These are phyloP conservation scores for Eustoma russellianum DNA, from an alignment of 257 asterid genomes.

Conservation along the genomic window DNA sequence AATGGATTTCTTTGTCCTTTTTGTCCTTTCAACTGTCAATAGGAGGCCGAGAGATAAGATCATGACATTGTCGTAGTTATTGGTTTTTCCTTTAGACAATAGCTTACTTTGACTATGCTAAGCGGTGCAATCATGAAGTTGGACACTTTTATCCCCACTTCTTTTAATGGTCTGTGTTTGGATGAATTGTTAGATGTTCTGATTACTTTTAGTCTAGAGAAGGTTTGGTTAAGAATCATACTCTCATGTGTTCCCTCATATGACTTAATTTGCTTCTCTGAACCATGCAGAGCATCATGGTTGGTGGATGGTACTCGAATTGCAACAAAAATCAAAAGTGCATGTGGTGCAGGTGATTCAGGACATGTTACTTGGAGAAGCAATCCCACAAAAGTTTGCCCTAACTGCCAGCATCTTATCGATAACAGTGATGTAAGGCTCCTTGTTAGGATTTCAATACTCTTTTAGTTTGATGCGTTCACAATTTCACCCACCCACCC, in stretches of 20 bases:
- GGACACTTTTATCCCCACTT: too few relatives aligned
- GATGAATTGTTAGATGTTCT: too few relatives aligned
- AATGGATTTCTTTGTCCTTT: too few relatives aligned
- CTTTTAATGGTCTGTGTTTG: too few relatives aligned
- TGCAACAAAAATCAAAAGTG: slow-evolving; percentile 83
- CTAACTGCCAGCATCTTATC: slow-evolving; percentile 56
- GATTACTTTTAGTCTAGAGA: too few relatives aligned
- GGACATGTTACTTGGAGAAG: slow-evolving; percentile 55
- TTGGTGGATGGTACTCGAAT: slow-evolving; percentile 73
- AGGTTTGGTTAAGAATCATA: background rate
- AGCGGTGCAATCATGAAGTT: too few relatives aligned
- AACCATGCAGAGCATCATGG: slow-evolving; percentile 69
- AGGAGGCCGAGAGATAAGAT: too few relatives aligned
- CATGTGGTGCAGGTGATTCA: slow-evolving; percentile 56
- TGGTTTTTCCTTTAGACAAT: too few relatives aligned
- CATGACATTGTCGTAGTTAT: too few relatives aligned
- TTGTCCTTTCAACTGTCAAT: too few relatives aligned
- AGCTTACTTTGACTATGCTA: too few relatives aligned
- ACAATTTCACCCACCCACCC: too few relatives aligned
- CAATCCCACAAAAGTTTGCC: slow-evolving; percentile 87
- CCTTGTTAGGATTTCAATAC: slow-evolving; percentile 1
- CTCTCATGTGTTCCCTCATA: slow-evolving; percentile 1
- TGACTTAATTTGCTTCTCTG: slow-evolving; percentile 6
- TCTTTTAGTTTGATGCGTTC: slow-evolving; percentile 2
- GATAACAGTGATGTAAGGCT: slow-evolving; percentile 73